Percentiles rank a stretch among this genome's conserved stretches.
These are phyloP conservation scores for Cephaloascus fragrans DNA, from an alignment of 805 yeast species.

Conservation along the genomic window DNA sequence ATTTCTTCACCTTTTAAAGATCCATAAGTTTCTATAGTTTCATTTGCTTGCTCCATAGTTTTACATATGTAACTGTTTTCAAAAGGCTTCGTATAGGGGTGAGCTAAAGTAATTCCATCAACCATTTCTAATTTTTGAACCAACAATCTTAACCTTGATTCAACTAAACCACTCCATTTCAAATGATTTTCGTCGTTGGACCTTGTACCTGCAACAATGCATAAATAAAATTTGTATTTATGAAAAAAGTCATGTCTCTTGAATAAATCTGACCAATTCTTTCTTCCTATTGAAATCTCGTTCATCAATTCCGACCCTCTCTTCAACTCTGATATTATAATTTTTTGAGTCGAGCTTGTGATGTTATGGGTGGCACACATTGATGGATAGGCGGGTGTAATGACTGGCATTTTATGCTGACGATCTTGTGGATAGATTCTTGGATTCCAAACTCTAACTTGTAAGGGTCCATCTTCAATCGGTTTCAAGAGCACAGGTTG, in stretches of 20 bases:
- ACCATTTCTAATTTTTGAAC: slow-evolving; percentile 77
- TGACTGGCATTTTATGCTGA: slow-evolving; percentile 92
- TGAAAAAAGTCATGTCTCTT: slow-evolving; percentile 74
- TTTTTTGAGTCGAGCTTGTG: slow-evolving; percentile 75
- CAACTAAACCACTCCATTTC: slow-evolving; percentile 91
- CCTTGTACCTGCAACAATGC: slow-evolving; percentile 68
- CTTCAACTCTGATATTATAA: slow-evolving; percentile 68
- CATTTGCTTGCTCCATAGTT: slow-evolving; percentile 44
- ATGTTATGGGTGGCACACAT: slow-evolving; percentile 99
- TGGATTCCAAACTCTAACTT: slow-evolving; percentile 96
- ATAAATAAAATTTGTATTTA: slow-evolving; percentile 77
- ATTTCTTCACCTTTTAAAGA: slow-evolving; percentile 42
- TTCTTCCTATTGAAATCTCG: slow-evolving; percentile 54
- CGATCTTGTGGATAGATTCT: slow-evolving; percentile 81
- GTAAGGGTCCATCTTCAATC: slow-evolving; percentile 95
- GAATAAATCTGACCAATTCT: slow-evolving; percentile 69
- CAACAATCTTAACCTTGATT: slow-evolving; percentile 71
- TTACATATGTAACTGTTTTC: slow-evolving; percentile 36
- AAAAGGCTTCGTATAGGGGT: slow-evolving; percentile 80
- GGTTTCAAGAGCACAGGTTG: slow-evolving; percentile 90
- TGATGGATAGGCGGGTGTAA: slow-evolving; percentile 96
- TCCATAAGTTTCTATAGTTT: slow-evolving; percentile 55
- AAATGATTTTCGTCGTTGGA: slow-evolving; percentile 73
- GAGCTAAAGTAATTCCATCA: slow-evolving; percentile 73
- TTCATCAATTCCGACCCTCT: slow-evolving; percentile 68